Conservation (phyloP, 257 asterid genomes). For the Salvia splendens region DNA sequence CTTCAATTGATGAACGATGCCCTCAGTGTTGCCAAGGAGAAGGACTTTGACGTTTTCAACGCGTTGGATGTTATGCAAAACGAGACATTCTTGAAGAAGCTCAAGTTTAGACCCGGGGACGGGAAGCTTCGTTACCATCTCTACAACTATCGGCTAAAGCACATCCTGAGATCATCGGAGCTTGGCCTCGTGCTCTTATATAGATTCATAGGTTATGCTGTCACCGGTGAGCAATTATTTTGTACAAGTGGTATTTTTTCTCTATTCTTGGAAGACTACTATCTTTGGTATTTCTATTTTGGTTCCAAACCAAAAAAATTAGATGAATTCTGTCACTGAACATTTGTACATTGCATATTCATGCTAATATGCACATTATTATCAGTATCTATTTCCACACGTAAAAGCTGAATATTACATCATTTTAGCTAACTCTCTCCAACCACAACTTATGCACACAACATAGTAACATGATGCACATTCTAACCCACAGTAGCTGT, state of each 20-base stretch:
- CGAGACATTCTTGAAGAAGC: slow-evolving; percentile 75
- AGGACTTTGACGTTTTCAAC: slow-evolving; percentile 76
- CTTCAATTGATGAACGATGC: slow-evolving; percentile 88
- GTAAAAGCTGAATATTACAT: no score
- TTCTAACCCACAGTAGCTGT: not conserved
- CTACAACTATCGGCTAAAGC: slow-evolving; percentile 73
- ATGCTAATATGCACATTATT: no score
- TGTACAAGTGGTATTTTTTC: slow-evolving; percentile 27
- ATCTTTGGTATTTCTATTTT: slow-evolving; percentile 16
- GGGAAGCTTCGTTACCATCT: slow-evolving; percentile 87
- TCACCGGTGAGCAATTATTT: slow-evolving; percentile 27
- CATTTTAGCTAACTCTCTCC: no score
- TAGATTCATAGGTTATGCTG: slow-evolving; percentile 34
- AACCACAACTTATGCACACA: no score
- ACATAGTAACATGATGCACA: slow-evolving; percentile 12
- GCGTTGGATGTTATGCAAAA: slow-evolving; percentile 89
- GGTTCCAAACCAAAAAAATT: not conserved
- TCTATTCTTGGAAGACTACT: slow-evolving; percentile 23
- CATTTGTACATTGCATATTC: no score
- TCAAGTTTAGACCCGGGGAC: slow-evolving; percentile 85
- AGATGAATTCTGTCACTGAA: slow-evolving; percentile 29
- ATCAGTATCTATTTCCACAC: no score
- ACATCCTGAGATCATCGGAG: slow-evolving; percentile 65
- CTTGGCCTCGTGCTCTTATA: slow-evolving; percentile 86
- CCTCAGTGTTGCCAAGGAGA: slow-evolving; percentile 74